Base-by-base conservation (phyloP, 2,329 filamentous ascomycete genomes). In the Pestalotiopsis sp. region DNA sequence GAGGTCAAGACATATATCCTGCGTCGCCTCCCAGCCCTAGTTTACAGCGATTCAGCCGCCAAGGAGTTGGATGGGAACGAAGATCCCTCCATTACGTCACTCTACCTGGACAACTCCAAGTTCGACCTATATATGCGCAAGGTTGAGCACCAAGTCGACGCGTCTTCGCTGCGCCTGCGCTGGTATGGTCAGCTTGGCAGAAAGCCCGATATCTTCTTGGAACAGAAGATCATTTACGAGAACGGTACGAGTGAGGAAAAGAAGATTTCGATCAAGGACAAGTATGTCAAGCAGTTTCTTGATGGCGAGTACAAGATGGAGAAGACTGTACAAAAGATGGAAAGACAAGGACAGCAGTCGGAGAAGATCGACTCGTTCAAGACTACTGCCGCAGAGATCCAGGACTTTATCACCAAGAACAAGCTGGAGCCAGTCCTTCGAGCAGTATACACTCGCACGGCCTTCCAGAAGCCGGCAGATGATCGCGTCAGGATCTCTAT, bases 1-100 rank as follows among this genome's bases (percentile, higher is more conserved):
- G 96, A 99, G 83, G 94, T 98, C 79, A 98, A 98, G 86, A 98
- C 96, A 4, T 91, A 94, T 76, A 97, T 99, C 71, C 88, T 98
- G 39, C 93, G 96, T 71, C 93, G 93, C 69, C 87, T 99, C 25
- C 96, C 96, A 1, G 90, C 97, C 38, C 90, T 99, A 17, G 91
- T 99, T 25, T 99, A 98, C 82, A 98, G 96, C 78, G 91, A 96
- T 61, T 92, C 95, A 74, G 89, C 92, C 1, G 90, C 94, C 39
- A 97, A 95, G 81, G 88, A 96, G 74, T 88, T 93, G 58, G 94
- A 97, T 75, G 90, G 90, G 61, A 90, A 88, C 70, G 89, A 94
- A 72, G 95, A 98, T 76, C 96, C 96, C 5, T 93, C 93, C 65
- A 93, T 98, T 73, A 98, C 95, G 17, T 98, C 95, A 31, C 89